These are phyloP conservation scores for Lachnellula hyalina DNA, from an alignment of 2,329 filamentous ascomycete species.

Conservation along the genomic window DNA sequence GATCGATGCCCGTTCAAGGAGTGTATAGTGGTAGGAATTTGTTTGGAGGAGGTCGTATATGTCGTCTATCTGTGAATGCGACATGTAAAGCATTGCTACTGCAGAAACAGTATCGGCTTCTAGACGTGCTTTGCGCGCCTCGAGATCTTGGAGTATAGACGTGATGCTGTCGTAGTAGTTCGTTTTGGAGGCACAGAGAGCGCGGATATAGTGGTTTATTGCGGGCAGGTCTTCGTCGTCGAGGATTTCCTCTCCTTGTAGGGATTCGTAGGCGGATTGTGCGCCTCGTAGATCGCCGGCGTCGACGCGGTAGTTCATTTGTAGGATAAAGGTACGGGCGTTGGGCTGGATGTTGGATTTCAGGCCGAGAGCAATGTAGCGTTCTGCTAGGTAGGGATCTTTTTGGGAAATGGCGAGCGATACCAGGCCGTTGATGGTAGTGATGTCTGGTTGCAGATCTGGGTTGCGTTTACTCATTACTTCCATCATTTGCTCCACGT, in stretches of 20 bases:
- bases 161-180: slow-evolving; percentile 67
- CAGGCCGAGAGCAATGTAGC: slow-evolving; percentile 62
- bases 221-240: slow-evolving; percentile 55
- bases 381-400: slow-evolving; percentile 67
- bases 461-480: slow-evolving; percentile 52
- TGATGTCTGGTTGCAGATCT: slow-evolving; percentile 54
- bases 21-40: slow-evolving; percentile 65
- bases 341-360: slow-evolving; percentile 63
- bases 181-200: slow-evolving; percentile 55
- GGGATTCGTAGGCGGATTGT: slow-evolving; percentile 56
- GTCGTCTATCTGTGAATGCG: slow-evolving; percentile 70
- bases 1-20: slow-evolving; percentile 62
- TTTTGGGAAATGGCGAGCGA: slow-evolving; percentile 64
- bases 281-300: slow-evolving; percentile 69
- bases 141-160: slow-evolving; percentile 66
- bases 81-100: slow-evolving; percentile 69
- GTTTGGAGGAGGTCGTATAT: slow-evolving; percentile 77
- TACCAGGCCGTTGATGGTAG: slow-evolving; percentile 73
- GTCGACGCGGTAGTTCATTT: slow-evolving; percentile 71
- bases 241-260: slow-evolving; percentile 50
- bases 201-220: slow-evolving; percentile 67
- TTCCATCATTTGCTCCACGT: slow-evolving; percentile 67
- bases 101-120: slow-evolving; percentile 69
- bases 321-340: slow-evolving; percentile 64
- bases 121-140: slow-evolving; percentile 63